Evolutionary conservation across 495 filamentous ascomycete species (phyloP).

Genomic region (Aspergillus mulundensis): DNA sequence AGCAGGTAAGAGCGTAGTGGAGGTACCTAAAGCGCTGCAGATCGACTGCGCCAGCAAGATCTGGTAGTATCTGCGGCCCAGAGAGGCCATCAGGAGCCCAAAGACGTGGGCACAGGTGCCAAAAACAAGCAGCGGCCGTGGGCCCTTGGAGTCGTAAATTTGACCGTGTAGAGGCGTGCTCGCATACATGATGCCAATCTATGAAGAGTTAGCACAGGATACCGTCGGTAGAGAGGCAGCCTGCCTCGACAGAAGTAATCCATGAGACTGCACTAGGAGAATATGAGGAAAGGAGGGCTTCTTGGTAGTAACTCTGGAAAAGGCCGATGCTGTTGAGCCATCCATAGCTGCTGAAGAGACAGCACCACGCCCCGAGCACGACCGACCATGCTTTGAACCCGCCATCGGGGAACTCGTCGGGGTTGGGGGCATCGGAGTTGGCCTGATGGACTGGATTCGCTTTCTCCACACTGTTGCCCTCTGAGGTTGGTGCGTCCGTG

Average conservation of each 20-base stretch:
- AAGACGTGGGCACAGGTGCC: conserved; percentile 64
- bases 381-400: conserved; percentile 39
- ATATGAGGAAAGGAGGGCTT: conserved; percentile 17
- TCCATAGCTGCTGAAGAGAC: conserved; percentile 37
- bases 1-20: neutral
- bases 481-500: no score
- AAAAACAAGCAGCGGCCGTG: conserved; percentile 55
- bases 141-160: conserved; percentile 61
- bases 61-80: conserved; percentile 41
- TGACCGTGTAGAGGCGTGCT: conserved; percentile 16
- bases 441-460: no score
- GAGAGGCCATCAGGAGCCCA: conserved; percentile 59
- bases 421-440: no score
- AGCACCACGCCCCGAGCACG: conserved; percentile 36
- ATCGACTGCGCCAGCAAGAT: conserved; percentile 41
- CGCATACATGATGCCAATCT: no score
- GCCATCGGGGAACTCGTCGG: no score
- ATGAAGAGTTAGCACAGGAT: conserved; percentile 24
- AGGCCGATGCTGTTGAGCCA: conserved; percentile 43
- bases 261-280: conserved; percentile 38
- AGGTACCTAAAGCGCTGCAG: conserved; percentile 30
- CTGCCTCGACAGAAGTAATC: conserved; percentile 40
- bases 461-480: no score
- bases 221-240: no score
- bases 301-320: conserved; percentile 36